A percentile compares a stretch with the other conserved stretches of the same genome.
These are phyloP conservation scores for Phytopythium chamaehyphon DNA, from an alignment of 352 stramenopile genomes.

Conservation along the genomic window DNA sequence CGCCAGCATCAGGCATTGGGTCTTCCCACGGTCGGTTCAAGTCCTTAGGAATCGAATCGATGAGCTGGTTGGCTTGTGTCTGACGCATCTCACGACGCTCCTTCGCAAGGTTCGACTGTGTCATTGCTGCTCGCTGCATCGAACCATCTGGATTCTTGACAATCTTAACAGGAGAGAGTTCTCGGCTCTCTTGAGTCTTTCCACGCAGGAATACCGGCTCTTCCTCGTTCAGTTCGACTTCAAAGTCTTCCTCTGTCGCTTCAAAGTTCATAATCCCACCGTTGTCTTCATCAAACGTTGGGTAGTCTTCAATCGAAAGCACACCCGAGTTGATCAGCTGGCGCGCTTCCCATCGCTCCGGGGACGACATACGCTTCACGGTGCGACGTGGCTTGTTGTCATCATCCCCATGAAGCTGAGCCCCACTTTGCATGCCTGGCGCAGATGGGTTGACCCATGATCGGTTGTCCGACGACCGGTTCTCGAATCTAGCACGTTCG, in stretches of 20 bases:
- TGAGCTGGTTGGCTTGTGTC: constrained; percentile 96
- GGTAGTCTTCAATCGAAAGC: constrained; percentile 97
- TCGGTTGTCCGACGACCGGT: constrained; percentile 42
- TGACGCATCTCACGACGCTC: constrained; percentile 96
- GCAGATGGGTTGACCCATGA: constrained; percentile 87
- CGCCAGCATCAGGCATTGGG: constrained; percentile 95
- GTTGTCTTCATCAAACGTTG: constrained; percentile 96
- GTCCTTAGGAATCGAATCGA: constrained; percentile 97
- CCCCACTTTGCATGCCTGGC: constrained; percentile 65
- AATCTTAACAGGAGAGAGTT: constrained; percentile 96
- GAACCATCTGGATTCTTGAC: constrained; percentile 99
- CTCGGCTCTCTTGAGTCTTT: constrained; percentile 88
- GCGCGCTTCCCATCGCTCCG: constrained; percentile 96
- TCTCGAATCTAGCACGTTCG: constrained; percentile 47
- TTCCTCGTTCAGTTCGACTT: constrained; percentile 96
- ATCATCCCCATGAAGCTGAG: constrained; percentile 59
- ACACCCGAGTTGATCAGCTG: constrained; percentile 98
- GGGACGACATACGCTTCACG: constrained; percentile 91
- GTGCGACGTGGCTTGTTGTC: constrained; percentile 69
- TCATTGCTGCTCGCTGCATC: constrained; percentile 96
- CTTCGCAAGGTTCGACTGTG: constrained; percentile 95
- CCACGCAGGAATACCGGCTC: constrained; percentile 96
- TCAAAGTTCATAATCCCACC: constrained; percentile 79
- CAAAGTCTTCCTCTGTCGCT: constrained; percentile 83
- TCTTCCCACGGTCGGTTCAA: constrained; percentile 98